Evolutionary conservation across 345 rosid genomes (phyloP).

Genomic region (Reutealis trisperma): DNA sequence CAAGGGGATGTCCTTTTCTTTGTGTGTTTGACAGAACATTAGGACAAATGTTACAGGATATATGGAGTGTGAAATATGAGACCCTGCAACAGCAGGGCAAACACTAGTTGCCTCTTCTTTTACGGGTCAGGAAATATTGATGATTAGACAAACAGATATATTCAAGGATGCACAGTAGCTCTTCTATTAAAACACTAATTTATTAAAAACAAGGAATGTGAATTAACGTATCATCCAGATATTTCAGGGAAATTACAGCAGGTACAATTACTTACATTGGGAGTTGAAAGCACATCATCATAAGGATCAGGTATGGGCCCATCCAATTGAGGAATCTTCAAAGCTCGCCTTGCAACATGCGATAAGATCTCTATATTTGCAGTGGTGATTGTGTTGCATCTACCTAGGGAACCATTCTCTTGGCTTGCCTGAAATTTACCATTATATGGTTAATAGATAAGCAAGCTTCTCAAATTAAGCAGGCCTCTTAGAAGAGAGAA

Average conservation of each 20-base stretch:
- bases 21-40: not conserved
- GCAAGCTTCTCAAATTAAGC: not conserved
- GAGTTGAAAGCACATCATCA: slow-evolving; percentile 88
- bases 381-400: slow-evolving; percentile 7
- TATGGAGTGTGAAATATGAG: not conserved
- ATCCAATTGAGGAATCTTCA: slow-evolving; percentile 83
- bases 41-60: not conserved
- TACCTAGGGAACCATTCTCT: slow-evolving; percentile 24
- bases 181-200: not conserved
- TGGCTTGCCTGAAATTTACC: slow-evolving; percentile 39
- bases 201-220: not conserved
- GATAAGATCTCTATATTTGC: slow-evolving; percentile 28
- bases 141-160: not conserved
- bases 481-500: not conserved
- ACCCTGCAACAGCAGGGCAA: not conserved
- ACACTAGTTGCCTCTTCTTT: not conserved
- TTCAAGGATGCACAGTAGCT: not conserved
- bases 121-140: not conserved
- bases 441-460: slow-evolving; percentile 11
- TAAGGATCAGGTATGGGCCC: slow-evolving; percentile 95
- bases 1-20: not conserved
- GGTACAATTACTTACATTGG: slow-evolving; percentile 61
- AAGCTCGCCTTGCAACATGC: slow-evolving; percentile 26
- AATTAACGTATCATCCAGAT: not conserved
- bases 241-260: not conserved